Evolutionary conservation across 257 asterid genomes (phyloP), one percentile per base, ranked within the genome.

Genomic region (Petrea volubilis): DNA sequence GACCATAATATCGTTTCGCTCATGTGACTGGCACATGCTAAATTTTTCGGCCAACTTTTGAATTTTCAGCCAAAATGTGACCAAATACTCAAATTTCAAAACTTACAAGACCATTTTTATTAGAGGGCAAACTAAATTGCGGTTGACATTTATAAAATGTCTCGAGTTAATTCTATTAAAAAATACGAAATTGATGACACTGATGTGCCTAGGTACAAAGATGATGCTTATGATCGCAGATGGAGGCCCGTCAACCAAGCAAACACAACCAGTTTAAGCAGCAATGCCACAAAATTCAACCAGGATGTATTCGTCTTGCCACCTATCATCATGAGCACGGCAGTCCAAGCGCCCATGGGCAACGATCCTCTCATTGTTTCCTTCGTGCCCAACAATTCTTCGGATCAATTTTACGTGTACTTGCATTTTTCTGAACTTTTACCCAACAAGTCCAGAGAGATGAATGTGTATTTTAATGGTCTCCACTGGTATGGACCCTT

Each of bases 371-470:
- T 52, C 40, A 0, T 0, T 2, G 2, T 78, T 11, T 8, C 15
- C 2, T 69, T 38, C 40, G 7, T 1, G 0, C 64, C 75, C 7
- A 9, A n/a, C 10, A 64, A 68, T 58, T 33, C 75, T 12, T 71
- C 23, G 13, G 44, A 18, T 6, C 24, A 31, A 0, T 46, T 34
- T 13, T 77, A 74, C 12, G 1, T 56, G 1, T 83, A 74, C 78
- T 14, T 77, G 20, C 77, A 78, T 52, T 81, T 84, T 57, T 77
- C 77, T 13, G 84, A 83, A 53, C 18, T 80, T 5, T 57, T 6
- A 7, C 46, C 28, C 23, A 64, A 69, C n/a, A 73, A 74, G 43
- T 18, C 28, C n/a, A 72, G 86, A 56, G 66, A 49, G 60, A 78
- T 84, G 38, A 9, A 24, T 5, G 10, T 80, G 0, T 9, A 59